Evolutionary conservation across 2,329 filamentous ascomycete genomes (phyloP).

Genomic region (Pleurostoma richardsiae): DNA sequence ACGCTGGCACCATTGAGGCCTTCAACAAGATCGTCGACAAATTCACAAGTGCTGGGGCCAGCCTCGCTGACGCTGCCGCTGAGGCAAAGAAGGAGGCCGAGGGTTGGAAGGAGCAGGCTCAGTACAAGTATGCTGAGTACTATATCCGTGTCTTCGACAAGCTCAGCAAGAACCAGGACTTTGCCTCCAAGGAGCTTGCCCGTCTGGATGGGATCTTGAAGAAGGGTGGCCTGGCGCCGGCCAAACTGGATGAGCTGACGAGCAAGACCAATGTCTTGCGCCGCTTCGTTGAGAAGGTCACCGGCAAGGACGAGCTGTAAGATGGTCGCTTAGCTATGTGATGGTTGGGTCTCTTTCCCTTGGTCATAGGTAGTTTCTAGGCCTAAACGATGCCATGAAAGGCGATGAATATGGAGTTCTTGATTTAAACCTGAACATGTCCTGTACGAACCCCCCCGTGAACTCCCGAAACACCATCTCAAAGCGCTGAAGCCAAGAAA

Average conservation of each 20-base stretch:
- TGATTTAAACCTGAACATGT: no score
- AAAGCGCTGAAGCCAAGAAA: no score
- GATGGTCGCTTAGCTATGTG: conserved; percentile 5
- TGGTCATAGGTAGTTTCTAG: no score
- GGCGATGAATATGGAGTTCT: background rate
- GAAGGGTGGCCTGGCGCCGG: conserved; percentile 79
- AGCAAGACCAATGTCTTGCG: conserved; percentile 83
- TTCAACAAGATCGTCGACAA: conserved; percentile 74
- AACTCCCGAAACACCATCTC: no score
- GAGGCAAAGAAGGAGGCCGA: conserved; percentile 70
- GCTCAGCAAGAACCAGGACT: conserved; percentile 70
- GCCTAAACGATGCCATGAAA: no score
- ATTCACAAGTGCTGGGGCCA: conserved; percentile 56
- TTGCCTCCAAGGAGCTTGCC: conserved; percentile 78
- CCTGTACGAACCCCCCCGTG: no score
- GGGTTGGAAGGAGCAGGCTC: conserved; percentile 54
- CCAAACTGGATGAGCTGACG: conserved; percentile 85
- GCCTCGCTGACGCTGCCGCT: conserved; percentile 57
- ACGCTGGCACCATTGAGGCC: conserved; percentile 75
- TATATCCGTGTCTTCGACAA: conserved; percentile 90
- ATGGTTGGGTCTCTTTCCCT: no score
- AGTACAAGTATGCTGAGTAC: conserved; percentile 83
- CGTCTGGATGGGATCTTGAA: conserved; percentile 74
- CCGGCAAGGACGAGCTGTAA: conserved; percentile 68
- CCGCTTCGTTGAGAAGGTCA: conserved; percentile 63